Evolutionary conservation across 768 basidiomycete species (phyloP).

Genomic region (Heimioporus sp.): DNA sequence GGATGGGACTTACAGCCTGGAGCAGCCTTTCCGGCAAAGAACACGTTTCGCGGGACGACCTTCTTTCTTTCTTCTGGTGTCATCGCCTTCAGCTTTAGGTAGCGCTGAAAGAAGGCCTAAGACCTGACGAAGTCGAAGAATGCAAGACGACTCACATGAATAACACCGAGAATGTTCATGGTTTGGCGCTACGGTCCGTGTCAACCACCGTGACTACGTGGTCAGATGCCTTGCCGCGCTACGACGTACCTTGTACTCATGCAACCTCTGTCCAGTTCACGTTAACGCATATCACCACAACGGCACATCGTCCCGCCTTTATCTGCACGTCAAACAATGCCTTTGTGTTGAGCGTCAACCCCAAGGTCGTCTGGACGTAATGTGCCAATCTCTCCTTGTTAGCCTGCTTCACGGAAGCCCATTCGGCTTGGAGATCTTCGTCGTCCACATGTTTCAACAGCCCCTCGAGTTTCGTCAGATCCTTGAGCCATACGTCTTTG

Average conservation of each 20-base stretch:
- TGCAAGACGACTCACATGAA: slow-evolving; percentile 57
- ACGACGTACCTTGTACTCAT: slow-evolving; percentile 79
- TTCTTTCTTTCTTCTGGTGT: slow-evolving; percentile 76
- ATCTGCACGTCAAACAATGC: slow-evolving; percentile 94
- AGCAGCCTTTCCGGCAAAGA: slow-evolving; percentile 97
- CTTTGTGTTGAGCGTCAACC: slow-evolving; percentile 66
- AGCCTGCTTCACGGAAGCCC: slow-evolving; percentile 81
- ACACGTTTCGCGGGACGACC: slow-evolving; percentile 81
- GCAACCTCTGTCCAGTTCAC: slow-evolving; percentile 58
- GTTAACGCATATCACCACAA: background rate
- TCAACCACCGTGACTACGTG: background rate
- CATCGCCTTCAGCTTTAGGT: slow-evolving; percentile 79
- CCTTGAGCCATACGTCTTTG: slow-evolving; percentile 81
- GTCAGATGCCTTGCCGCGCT: background rate
- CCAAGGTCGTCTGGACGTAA: slow-evolving; percentile 68
- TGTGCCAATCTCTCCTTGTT: slow-evolving; percentile 90
- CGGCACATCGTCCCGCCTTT: slow-evolving; percentile 44
- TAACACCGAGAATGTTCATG: slow-evolving; percentile 88
- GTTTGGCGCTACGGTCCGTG: slow-evolving; percentile 69
- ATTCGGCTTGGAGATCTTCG: slow-evolving; percentile 70
- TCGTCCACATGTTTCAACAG: slow-evolving; percentile 73
- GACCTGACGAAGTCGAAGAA: background rate
- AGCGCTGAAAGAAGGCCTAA: slow-evolving; percentile 51
- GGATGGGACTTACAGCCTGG: slow-evolving; percentile 66
- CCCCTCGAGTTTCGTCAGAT: slow-evolving; percentile 75